Evolutionary conservation across 805 yeast species (phyloP), one percentile per base, ranked within the genome.

Genomic region (Cyberlindnera mississippiensis): DNA sequence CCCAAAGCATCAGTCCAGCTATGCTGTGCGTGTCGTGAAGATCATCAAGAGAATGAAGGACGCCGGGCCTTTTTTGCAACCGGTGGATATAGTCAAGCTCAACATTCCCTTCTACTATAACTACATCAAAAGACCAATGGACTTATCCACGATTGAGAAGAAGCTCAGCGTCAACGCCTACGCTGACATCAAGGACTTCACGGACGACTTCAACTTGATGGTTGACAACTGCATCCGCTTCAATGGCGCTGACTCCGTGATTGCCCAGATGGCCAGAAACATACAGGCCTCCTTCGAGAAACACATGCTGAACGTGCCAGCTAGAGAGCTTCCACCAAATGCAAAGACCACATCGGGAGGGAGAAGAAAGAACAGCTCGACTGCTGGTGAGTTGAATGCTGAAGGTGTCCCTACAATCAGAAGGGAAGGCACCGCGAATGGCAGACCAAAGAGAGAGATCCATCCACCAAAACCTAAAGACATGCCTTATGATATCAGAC

Each of bases 381-480:
- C 62, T 4, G 55, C 56, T 15, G 55, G 55, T 30, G 55, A 68
- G 26, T 49, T 67, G 28, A 64, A 61, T 36, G 59, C 66, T 2
- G 60, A 71, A 33, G 83, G 80, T 13, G 71, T 76, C 16, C 85
- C 85, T 10, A 67, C 67, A n/a, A 75, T 83, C 37, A 75, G 95
- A 60, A 74, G 91, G 44, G 95, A 88, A 46, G 78, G 84, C 26
- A 71, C 75, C 6, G 79, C 82, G 18, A 58, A 63, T 22, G 93
- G 90, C 24, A 75, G 99, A 52, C 98, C 98, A 29, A 91, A 91
- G 64, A 78, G 99, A 52, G 93, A 88, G 52, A 88, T 93, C 36
- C 97, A 90, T 61, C 99, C 99, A 3, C 99, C 99, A 40, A 83
- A 85, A 59, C 86, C 96, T 26, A 87, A 87, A 59, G 97, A 93